Evolutionary conservation across 208 protist species (phyloP).

Genomic region (Leishmania major): DNA sequence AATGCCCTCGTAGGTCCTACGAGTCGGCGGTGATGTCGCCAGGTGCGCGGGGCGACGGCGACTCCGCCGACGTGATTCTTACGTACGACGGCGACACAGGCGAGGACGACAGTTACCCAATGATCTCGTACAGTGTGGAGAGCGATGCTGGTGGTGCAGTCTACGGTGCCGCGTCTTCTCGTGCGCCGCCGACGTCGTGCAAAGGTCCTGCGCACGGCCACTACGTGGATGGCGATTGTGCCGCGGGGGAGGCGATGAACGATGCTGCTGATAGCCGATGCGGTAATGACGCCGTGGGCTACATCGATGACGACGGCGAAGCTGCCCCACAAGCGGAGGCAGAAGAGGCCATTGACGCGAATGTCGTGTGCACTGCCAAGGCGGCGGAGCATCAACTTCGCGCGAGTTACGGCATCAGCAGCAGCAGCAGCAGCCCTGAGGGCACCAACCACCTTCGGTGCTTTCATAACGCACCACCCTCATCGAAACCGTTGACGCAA

Average conservation of each 20-base stretch:
- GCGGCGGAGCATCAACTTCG: neutral
- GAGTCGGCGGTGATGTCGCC: neutral
- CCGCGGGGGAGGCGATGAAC: neutral
- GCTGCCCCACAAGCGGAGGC: neutral
- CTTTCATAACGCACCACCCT: neutral
- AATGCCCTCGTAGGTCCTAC: neutral
- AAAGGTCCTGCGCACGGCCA: too few relatives aligned
- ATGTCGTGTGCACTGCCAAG: neutral
- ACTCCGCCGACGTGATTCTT: neutral
- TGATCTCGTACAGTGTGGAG: neutral
- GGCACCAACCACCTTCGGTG: neutral
- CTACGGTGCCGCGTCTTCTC: neutral
- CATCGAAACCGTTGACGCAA: neutral
- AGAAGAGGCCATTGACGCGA: neutral
- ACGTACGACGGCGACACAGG: neutral
- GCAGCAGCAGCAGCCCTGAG: neutral
- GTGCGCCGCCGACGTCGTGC: neutral
- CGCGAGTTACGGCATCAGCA: neutral
- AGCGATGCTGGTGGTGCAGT: neutral
- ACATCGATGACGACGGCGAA: neutral
- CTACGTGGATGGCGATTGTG: neutral
- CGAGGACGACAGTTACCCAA: neutral
- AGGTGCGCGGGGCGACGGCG: neutral
- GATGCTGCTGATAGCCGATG: neutral
- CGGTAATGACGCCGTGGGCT: neutral